These are phyloP conservation scores for Eimeria tenella DNA, from an alignment of 169 alveolate species.

Conservation along the genomic window DNA sequence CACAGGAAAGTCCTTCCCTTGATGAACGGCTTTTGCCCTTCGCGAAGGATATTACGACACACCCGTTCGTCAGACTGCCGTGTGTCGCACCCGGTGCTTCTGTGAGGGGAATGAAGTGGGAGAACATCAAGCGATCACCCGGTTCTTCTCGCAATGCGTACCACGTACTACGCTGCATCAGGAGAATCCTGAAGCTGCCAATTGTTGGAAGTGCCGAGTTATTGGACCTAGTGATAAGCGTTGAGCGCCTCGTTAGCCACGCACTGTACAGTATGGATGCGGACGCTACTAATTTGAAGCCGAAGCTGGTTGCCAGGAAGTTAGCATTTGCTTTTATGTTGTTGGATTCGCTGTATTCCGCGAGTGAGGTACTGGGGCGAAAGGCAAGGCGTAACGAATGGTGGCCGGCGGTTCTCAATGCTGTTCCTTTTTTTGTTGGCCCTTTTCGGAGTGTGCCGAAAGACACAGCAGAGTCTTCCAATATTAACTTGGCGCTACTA, in stretches of 20 bases:
- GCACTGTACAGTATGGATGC: neutral
- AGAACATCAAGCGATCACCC: neutral
- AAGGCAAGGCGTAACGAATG: neutral
- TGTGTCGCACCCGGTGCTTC: neutral
- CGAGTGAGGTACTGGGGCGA: neutral
- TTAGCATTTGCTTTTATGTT: neutral
- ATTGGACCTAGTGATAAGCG: neutral
- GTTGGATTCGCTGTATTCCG: neutral
- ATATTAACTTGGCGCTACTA: neutral
- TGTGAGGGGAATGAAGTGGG: neutral
- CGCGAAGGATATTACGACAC: neutral
- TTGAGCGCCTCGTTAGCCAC: neutral
- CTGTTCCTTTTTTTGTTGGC: constrained; percentile 27
- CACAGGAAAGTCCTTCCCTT: neutral
- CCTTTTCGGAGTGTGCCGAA: neutral
- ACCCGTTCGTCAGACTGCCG: constrained; percentile 6
- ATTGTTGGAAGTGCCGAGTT: neutral
- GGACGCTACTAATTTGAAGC: neutral
- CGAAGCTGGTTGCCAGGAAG: neutral
- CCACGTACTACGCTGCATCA: neutral
- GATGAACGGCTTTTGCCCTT: too few species aligned
- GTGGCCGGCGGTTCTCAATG: constrained; percentile 1
- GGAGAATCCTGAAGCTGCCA: neutral
- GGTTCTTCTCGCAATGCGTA: neutral
- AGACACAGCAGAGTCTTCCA: neutral